These are phyloP conservation scores for Striga asiatica DNA, from an alignment of 257 asterid genomes.

Conservation along the genomic window DNA sequence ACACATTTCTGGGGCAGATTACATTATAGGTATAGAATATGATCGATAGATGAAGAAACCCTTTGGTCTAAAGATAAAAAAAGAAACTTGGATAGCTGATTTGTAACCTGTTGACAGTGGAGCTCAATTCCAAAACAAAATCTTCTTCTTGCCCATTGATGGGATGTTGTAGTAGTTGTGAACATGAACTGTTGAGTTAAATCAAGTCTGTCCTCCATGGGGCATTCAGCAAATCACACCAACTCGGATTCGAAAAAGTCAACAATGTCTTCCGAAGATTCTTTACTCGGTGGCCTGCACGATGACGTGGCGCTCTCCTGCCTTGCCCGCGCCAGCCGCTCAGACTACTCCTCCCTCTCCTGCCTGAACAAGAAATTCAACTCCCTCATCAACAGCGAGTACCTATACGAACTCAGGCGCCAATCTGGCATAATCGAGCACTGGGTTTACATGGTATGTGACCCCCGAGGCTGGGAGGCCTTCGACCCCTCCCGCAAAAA, in stretches of 20 bases:
- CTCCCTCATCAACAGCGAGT: conserved; percentile 44
- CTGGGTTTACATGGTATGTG: conserved; percentile 89
- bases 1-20: conserved; percentile 12
- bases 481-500: conserved; percentile 61
- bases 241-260: not conserved
- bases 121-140: conserved; percentile 6
- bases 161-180: too few species aligned
- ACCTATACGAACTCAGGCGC: conserved; percentile 62
- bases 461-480: conserved; percentile 93
- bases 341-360: conserved; percentile 59
- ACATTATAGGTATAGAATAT: conserved; percentile 15
- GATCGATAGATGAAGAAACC: conserved; percentile 17
- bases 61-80: conserved; percentile 5
- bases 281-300: conserved; percentile 57
- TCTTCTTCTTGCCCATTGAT: too few species aligned
- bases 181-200: too few species aligned
- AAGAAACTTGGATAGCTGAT: too few species aligned
- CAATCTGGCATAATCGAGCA: conserved; percentile 57
- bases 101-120: conserved; percentile 5
- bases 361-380: conserved; percentile 51
- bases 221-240: too few species aligned
- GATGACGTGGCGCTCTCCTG: conserved; percentile 67
- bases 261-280: conserved; percentile 34
- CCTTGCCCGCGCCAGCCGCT: conserved; percentile 54
- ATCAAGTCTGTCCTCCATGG: too few species aligned